These are phyloP conservation scores for Mesembryanthemum crystallinum DNA, from an alignment of 148 eudicot genomes.

Conservation along the genomic window DNA sequence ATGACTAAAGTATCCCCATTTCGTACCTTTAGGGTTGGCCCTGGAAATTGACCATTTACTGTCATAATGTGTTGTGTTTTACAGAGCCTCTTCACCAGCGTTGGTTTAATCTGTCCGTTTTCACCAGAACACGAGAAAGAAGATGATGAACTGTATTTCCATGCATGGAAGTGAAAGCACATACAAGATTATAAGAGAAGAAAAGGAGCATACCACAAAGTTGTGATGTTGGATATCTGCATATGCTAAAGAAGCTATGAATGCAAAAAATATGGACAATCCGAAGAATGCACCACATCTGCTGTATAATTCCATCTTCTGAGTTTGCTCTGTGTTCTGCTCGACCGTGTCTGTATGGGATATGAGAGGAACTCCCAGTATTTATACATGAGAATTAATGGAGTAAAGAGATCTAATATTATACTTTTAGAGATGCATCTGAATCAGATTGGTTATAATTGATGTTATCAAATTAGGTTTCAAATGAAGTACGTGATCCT, in stretches of 20 bases:
- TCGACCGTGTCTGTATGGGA: slow-evolving; percentile 2
- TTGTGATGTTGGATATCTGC: slow-evolving; percentile 60
- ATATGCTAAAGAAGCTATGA: slow-evolving; percentile 36
- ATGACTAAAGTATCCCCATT: slow-evolving; percentile 72
- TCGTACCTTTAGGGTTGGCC: slow-evolving; percentile 65
- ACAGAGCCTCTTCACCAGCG: slow-evolving; percentile 71
- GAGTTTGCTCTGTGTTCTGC: slow-evolving; percentile 12
- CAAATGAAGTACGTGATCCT: slow-evolving; percentile 23
- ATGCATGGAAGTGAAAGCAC: slow-evolving; percentile 11
- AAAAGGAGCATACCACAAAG: slow-evolving; percentile 50
- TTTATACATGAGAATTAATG: slow-evolving; percentile 18
- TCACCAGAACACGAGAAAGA: slow-evolving; percentile 11
- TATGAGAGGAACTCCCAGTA: slow-evolving; percentile 2
- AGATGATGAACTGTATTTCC: background rate
- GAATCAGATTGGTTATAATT: background rate
- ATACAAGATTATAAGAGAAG: background rate
- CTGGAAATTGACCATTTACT: slow-evolving; percentile 88
- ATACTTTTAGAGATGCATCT: slow-evolving; percentile 4
- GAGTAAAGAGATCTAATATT: slow-evolving; percentile 7
- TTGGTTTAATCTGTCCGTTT: slow-evolving; percentile 57
- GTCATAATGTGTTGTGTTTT: slow-evolving; percentile 55
- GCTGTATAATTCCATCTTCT: slow-evolving; percentile 38
- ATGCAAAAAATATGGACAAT: slow-evolving; percentile 32
- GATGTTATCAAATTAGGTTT: slow-evolving; percentile 37
- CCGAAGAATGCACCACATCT: slow-evolving; percentile 28